Evolutionary conservation across 1,284 basidiomycete species (phyloP).

Genomic region (Phlebopus sp.): DNA sequence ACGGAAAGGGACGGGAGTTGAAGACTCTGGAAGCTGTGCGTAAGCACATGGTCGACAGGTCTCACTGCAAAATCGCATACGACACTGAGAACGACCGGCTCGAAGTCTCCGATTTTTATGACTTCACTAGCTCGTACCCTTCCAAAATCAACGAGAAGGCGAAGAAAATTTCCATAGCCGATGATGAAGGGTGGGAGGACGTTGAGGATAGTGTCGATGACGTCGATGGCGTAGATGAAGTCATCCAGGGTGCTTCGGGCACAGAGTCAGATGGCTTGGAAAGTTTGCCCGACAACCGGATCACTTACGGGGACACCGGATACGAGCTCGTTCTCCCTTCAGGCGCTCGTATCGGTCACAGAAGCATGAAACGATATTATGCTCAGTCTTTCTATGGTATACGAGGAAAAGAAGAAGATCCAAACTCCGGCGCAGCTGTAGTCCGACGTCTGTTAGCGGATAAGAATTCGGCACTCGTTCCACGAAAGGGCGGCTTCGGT

Average conservation of each 20-base stretch:
- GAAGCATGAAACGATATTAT: conserved; percentile 86
- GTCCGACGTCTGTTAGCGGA: conserved; percentile 75
- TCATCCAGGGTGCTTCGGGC: conserved; percentile 36
- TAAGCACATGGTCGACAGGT: conserved; percentile 93
- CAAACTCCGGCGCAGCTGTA: conserved; percentile 67
- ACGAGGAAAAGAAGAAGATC: conserved; percentile 48
- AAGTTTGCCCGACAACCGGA: conserved; percentile 48
- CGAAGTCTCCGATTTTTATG: conserved; percentile 92
- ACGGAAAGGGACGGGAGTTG: conserved; percentile 75
- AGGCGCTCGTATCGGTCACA: conserved; percentile 89
- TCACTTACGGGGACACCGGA: conserved; percentile 72
- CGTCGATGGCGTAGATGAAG: conserved; percentile 47
- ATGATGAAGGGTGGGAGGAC: conserved; percentile 61
- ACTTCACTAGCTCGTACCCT: conserved; percentile 83
- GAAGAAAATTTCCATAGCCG: conserved; percentile 13
- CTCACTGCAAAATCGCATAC: conserved; percentile 96
- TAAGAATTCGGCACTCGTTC: conserved; percentile 80
- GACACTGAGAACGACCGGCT: conserved; percentile 78
- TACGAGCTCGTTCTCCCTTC: conserved; percentile 95
- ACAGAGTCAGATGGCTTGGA: conserved; percentile 42
- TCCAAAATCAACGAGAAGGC: conserved; percentile 41
- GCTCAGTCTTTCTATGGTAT: conserved; percentile 68
- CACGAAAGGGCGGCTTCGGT: conserved; percentile 82
- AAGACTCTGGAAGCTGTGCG: conserved; percentile 80
- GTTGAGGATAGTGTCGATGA: conserved; percentile 47